A percentile compares a stretch with the other conserved stretches of the same genome.
Evolutionary conservation across 108 stramenopile species (phyloP).

Genomic region (Nitzschia sp.): DNA sequence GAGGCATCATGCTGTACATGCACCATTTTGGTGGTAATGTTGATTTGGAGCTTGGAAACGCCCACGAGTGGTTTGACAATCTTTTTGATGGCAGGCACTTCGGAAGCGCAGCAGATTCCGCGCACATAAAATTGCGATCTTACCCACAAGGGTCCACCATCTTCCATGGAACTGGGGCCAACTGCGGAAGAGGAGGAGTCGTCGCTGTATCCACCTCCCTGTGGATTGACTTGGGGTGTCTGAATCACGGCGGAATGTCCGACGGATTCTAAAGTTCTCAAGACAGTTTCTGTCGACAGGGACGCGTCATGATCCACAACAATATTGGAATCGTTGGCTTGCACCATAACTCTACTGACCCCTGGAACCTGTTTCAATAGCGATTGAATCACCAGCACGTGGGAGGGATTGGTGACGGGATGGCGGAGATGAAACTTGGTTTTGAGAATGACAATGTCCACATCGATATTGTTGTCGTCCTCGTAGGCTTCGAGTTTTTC

Average conservation of each 20-base stretch:
- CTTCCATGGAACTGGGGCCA: neutral
- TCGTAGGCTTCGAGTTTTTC: conserved; percentile 10
- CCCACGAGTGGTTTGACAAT: conserved; percentile 68
- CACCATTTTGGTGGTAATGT: conserved; percentile 78
- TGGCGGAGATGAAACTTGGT: conserved; percentile 13
- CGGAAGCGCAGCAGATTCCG: conserved; percentile 84
- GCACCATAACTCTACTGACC: conserved; percentile 54
- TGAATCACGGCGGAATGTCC: conserved; percentile 21
- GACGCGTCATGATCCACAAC: conserved; percentile 58
- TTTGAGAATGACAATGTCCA: conserved; percentile 7
- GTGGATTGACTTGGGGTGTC: neutral
- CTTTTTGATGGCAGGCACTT: conserved; percentile 63
- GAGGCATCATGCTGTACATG: conserved; percentile 67
- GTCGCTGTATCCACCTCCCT: neutral
- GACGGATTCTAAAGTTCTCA: conserved; percentile 22
- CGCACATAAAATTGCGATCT: conserved; percentile 49
- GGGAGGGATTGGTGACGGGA: conserved; percentile 8
- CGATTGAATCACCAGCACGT: conserved; percentile 51
- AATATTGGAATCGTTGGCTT: conserved; percentile 49
- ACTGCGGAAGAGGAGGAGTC: neutral
- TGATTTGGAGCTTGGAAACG: conserved; percentile 68
- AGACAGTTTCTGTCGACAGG: conserved; percentile 1
- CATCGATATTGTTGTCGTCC: neutral
- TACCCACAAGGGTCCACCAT: conserved; percentile 11
- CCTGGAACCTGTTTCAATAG: conserved; percentile 57